Evolutionary conservation across 805 yeast genomes (phyloP), one percentile per base, ranked within the genome.

Genomic region (Ogataea methanolica): DNA sequence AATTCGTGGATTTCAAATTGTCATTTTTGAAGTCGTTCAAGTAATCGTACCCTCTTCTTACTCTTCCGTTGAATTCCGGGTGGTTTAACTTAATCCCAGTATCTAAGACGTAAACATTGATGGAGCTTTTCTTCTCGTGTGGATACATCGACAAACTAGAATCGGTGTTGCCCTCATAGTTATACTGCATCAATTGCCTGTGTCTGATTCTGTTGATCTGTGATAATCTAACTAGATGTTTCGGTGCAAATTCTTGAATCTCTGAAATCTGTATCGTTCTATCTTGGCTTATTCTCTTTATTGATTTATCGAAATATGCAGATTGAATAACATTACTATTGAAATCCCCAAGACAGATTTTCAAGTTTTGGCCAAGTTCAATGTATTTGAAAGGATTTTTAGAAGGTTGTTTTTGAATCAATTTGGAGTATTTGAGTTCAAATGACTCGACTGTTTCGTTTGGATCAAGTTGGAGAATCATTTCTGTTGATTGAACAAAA

Each of bases 41-140:
- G n/a, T 51, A 72, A 47, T 79, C 82, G 0, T 67, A 71, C 17
- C 77, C 66, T 39, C 63, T 60, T 12, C 65, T 58, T 0, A 73
- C 76, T 36, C 80, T 65, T 3, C 69, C 66, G 5, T 63, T 67
- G 48, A 77, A 73, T 39, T 78, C 80, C 3, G 71, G 69, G 45
- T 74, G 77, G 22, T 56, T 56, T 8, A 54, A 46, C 33, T 64
- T 53, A 36, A 72, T 61, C 5, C 76, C 76, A 5, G 73, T 62
- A 46, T 72, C 76, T 33, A 71, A 56, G 7, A 72, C 44, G 49
- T 67, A 70, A 15, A 68, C 65, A 46, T 68, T 71, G 17, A 69
- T 65, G 14, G 19, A 26, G 2, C 11, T 26, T 26, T 26, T 26
- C 9, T 26, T 26, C 31, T 26, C 31, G 31, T 26, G 31, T 26